Evolutionary conservation across 1,139 yeast genomes (phyloP), one percentile per base, ranked within the genome.

Genomic region (Arxiozyma slooffiae): DNA sequence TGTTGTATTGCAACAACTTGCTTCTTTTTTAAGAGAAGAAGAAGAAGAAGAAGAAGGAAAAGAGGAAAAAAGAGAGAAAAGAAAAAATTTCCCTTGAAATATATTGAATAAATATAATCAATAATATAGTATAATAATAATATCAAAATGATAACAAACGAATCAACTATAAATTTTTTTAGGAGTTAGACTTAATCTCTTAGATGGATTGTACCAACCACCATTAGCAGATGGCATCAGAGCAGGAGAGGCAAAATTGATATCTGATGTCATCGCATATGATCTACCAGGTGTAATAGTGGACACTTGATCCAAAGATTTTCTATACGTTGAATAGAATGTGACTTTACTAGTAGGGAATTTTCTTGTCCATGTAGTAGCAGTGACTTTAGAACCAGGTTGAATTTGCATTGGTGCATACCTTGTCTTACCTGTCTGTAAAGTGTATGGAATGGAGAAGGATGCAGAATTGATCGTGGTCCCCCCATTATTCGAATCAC

Each of bases 401-500:
- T 88, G 95, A 53, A 73, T 67, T 69, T 88, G 96, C 96, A 89
- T 88, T 48, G 96, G 96, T 1, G 97, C 97, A 67, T 71, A 86
- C 64, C 87, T 75, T 2, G 84, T 77, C 47, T 57, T 67, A 39
- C 95, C 95, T 0, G 95, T 84, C 71, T 89, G 97, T 53, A 62
- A 55, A 2, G 89, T 77, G 68, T 88, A 89, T 4, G 89, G 75
- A 8, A 86, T 75, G 3, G 73, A 60, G 55, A 73, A 72, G 1
- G 79, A 74, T 21, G 62, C 61, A 46, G 68, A 59, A 48, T 63
- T 62, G 38, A 67, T 62, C 3, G 57, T n/a, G 4, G 55, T 43
- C n/a, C 20, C 46, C 17, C 24, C 49, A 21, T 44, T 47, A 9
- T 53, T 42, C 2, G 55, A 47, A 14, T 66, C 60, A 23, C 72